These are phyloP conservation scores for Tolypocladium nubicola DNA, from an alignment of 2,329 filamentous ascomycete species.

Conservation along the genomic window DNA sequence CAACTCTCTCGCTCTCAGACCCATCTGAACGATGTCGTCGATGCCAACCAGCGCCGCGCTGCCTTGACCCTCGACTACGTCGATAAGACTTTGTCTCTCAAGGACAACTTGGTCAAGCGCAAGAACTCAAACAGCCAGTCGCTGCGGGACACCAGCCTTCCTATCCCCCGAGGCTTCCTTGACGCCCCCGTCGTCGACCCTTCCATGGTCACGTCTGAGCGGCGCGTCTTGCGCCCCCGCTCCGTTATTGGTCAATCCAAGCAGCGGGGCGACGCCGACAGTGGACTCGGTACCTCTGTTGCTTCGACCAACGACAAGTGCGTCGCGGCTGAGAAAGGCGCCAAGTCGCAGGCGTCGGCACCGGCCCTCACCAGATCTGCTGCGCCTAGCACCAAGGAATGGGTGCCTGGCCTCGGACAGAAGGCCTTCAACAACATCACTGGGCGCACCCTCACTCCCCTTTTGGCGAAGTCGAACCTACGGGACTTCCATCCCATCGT, in stretches of 20 bases:
- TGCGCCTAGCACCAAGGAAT: conserved; percentile 34
- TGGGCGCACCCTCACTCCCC: conserved; percentile 67
- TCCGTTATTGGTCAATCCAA: conserved; percentile 41
- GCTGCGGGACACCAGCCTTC: conserved; percentile 45
- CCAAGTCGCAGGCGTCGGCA: conserved; percentile 23
- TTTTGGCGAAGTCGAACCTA: conserved; percentile 61
- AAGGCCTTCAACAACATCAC: conserved; percentile 69
- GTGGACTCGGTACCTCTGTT: conserved; percentile 77
- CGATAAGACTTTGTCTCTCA: conserved; percentile 45
- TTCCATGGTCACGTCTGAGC: conserved; percentile 34
- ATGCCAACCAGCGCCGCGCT: conserved; percentile 58
- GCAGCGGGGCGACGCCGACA: conserved; percentile 66
- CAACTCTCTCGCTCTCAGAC: conserved; percentile 58
- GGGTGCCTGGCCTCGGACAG: conserved; percentile 51
- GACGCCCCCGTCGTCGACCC: conserved; percentile 42
- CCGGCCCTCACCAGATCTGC: conserved; percentile 54
- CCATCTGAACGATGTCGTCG: conserved; percentile 60
- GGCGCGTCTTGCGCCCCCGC: conserved; percentile 42
- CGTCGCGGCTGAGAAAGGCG: conserved; percentile 26
- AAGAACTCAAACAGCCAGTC: conserved; percentile 16
- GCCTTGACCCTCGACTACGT: conserved; percentile 55
- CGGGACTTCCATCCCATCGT: conserved; percentile 76
- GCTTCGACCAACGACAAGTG: conserved; percentile 47
- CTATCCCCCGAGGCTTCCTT: conserved; percentile 50
- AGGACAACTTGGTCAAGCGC: conserved; percentile 26